Evolutionary conservation across 1,284 basidiomycete genomes (phyloP).

Genomic region (Rhodotorula sp.): DNA sequence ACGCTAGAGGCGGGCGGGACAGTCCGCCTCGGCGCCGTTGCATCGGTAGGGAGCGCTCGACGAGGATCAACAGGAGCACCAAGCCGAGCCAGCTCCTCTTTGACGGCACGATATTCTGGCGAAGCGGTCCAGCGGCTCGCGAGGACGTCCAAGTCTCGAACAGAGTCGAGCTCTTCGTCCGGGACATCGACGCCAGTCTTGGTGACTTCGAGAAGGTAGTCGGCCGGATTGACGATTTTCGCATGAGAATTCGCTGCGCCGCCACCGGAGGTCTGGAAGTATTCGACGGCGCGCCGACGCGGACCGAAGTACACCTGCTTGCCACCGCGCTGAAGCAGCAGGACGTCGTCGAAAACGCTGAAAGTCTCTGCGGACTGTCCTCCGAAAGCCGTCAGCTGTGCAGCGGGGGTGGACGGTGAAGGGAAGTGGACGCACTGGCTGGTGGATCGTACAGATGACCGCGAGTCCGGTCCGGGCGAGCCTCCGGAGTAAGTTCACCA

Average conservation of each 20-base stretch:
- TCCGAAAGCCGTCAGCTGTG: background rate
- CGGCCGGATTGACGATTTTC: conserved; percentile 40
- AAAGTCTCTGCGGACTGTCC: conserved; percentile 53
- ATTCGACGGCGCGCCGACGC: conserved; percentile 66
- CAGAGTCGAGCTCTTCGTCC: conserved; percentile 41
- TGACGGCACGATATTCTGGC: conserved; percentile 49
- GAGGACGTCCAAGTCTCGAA: conserved; percentile 21
- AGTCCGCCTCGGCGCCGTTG: background rate
- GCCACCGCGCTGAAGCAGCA: conserved; percentile 50
- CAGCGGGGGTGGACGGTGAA: no score
- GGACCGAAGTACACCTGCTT: conserved; percentile 59
- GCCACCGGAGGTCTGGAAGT: conserved; percentile 57
- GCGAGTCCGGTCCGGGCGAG: conserved; percentile 44
- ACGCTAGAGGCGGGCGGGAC: conserved; percentile 37
- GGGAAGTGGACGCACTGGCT: conserved; percentile 44
- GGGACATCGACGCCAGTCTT: conserved; percentile 60
- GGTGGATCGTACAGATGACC: conserved; percentile 51
- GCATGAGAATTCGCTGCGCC: background rate
- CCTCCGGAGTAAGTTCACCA: conserved; percentile 45
- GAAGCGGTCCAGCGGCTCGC: conserved; percentile 27
- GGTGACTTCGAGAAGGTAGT: conserved; percentile 55
- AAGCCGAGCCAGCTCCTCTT: conserved; percentile 52
- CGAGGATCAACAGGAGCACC: conserved; percentile 43
- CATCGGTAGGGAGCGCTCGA: background rate
- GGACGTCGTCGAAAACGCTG: conserved; percentile 58